These are phyloP conservation scores for Hymenoscyphus scutula DNA, from an alignment of 2,329 filamentous ascomycete genomes.

Conservation along the genomic window DNA sequence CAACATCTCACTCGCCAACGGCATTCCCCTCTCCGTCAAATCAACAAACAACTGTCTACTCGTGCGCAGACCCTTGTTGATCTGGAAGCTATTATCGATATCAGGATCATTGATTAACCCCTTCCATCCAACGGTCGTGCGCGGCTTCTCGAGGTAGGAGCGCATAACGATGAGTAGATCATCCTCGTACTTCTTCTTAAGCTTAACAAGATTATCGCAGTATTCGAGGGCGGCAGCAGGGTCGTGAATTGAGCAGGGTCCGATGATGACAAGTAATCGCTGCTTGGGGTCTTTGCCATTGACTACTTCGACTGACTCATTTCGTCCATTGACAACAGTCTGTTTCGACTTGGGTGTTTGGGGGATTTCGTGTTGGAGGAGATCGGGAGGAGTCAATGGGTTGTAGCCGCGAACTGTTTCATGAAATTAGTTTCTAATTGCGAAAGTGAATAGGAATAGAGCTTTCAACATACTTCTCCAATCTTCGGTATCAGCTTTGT, in stretches of 20 bases:
- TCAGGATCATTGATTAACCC: slow-evolving; percentile 98
- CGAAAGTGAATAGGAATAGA: neutral
- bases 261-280: slow-evolving; percentile 74
- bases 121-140: slow-evolving; percentile 98
- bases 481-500: slow-evolving; percentile 71
- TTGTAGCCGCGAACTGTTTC: slow-evolving; percentile 79
- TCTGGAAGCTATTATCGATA: slow-evolving; percentile 97
- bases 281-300: slow-evolving; percentile 61
- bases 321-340: slow-evolving; percentile 60
- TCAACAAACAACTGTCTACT: slow-evolving; percentile 91
- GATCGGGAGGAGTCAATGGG: slow-evolving; percentile 85
- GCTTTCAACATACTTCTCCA: slow-evolving; percentile 67
- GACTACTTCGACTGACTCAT: slow-evolving; percentile 67
- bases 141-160: slow-evolving; percentile 96
- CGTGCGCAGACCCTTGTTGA: slow-evolving; percentile 91
- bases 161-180: slow-evolving; percentile 96
- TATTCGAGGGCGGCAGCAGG: slow-evolving; percentile 87
- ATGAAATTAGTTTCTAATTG: slow-evolving; percentile 28
- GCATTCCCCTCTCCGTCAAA: slow-evolving; percentile 88
- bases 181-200: slow-evolving; percentile 84
- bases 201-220: slow-evolving; percentile 75
- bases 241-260: slow-evolving; percentile 97
- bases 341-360: slow-evolving; percentile 43
- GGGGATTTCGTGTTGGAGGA: slow-evolving; percentile 90
- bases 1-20: slow-evolving; percentile 94